Evolutionary conservation across 1,284 basidiomycete genomes (phyloP), one percentile per base, ranked within the genome.

Genomic region (Prillingera fragicola): DNA sequence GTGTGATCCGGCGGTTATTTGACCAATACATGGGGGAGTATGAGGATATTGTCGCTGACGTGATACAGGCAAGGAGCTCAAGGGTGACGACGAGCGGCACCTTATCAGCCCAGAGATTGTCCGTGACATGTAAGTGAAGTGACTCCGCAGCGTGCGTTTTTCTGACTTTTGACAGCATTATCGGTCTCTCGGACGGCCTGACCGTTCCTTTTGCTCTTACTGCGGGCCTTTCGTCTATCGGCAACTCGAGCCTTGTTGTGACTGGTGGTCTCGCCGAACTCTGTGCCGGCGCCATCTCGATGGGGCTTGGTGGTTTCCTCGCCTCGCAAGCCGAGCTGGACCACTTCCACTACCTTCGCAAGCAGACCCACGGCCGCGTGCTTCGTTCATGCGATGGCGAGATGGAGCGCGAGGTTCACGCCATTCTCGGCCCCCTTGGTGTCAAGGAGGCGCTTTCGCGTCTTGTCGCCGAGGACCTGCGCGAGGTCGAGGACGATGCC

Each of bases 281-380:
- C 54, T 87, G 91, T 48, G 88, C 90, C 3, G 91, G 92, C n/a
- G 87, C 90, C 8, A 88, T 97, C 51, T 75, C 74, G 14, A 98
- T 97, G 94, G 92, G 92, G 49, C 86, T 97, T 38, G 94, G 94
- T 45, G 94, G 94, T 19, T 96, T 94, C 77, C 29, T 98, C 43
- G 90, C 90, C 2, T 90, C 92, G 0, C 89, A 97, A 70, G 87
- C 94, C 28, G 94, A 98, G 70, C 81, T 90, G 39, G 90, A 96
- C 69, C 87, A 94, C 71, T 91, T 87, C 72, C 84, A 84, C 48
- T 94, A 86, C 72, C 80, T 87, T 31, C 80, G 77, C 28, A 77
- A 79, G 33, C 78, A 81, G 54, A 90, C 86, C 4, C 76, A 82
- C 43, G 78, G 83, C n/a, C 83, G 92, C 31, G 90, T 97, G 13